phyloP scores from a whole-genome alignment of 768 basidiomycete species.

The Panaeolus cyanescens region DNA sequence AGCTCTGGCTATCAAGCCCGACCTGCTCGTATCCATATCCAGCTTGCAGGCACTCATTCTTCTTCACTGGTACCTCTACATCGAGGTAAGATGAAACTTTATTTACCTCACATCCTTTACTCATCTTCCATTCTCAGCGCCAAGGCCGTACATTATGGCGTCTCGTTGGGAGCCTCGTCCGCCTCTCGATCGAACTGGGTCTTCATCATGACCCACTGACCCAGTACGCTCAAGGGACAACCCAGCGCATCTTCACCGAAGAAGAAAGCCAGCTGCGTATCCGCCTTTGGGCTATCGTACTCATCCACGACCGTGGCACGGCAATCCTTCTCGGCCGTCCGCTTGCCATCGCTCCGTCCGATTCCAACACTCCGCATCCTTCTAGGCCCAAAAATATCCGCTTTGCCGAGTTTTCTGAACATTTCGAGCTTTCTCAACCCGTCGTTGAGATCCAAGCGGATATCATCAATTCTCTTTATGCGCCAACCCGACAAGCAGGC shows the following conservation, averaged over 20 bases:
- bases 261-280: slow-evolving; percentile 81
- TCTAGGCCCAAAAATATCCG: slow-evolving; percentile 43
- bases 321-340: slow-evolving; percentile 87
- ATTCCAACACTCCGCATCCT: slow-evolving; percentile 80
- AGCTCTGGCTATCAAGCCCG: slow-evolving; percentile 76
- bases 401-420: slow-evolving; percentile 66
- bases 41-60: slow-evolving; percentile 84
- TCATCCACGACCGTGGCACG: slow-evolving; percentile 86
- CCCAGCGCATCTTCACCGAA: slow-evolving; percentile 58
- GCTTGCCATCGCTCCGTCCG: slow-evolving; percentile 79
- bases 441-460: slow-evolving; percentile 87
- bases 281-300: slow-evolving; percentile 82
- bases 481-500: slow-evolving; percentile 68
- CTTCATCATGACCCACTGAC: slow-evolving; percentile 83
- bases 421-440: slow-evolving; percentile 75
- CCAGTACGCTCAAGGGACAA: slow-evolving; percentile 46
- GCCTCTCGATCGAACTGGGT: slow-evolving; percentile 81
- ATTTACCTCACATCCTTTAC: slow-evolving; percentile 2
- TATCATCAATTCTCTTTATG: slow-evolving; percentile 84
- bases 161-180: slow-evolving; percentile 81
- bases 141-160: slow-evolving; percentile 92
- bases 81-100: slow-evolving; percentile 55
- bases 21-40: slow-evolving; percentile 79
- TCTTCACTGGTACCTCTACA: slow-evolving; percentile 88
- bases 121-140: slow-evolving; percentile 46